phyloP scores from a whole-genome alignment of 2,329 filamentous ascomycete genomes.

The Colletotrichum tropicale region DNA sequence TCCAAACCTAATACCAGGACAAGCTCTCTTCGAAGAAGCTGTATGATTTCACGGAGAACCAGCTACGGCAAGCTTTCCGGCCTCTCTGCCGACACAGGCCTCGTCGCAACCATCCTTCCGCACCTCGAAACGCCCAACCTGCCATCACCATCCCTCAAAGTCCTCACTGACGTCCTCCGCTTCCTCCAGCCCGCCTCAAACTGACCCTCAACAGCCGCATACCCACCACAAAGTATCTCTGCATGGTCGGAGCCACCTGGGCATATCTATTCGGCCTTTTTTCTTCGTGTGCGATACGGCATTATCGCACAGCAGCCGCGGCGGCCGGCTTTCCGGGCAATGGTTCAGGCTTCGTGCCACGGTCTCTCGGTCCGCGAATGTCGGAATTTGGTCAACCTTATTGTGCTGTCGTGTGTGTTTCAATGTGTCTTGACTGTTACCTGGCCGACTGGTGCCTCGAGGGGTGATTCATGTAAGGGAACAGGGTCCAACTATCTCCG shows the following conservation, averaged over 20 bases:
- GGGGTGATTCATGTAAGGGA: neutral
- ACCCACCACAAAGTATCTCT: neutral
- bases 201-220: neutral
- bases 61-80: neutral
- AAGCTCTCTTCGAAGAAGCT: neutral
- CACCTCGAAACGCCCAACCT: neutral
- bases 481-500: neutral
- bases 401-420: neutral
- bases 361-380: neutral
- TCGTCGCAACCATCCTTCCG: neutral
- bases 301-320: neutral
- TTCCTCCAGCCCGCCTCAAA: neutral
- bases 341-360: neutral
- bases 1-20: neutral
- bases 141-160: neutral
- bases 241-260: neutral
- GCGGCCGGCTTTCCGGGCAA: neutral
- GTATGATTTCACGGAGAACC: neutral
- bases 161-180: neutral
- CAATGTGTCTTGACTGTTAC: neutral
- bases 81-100: constrained; percentile 1
- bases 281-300: neutral
- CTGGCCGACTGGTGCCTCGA: neutral
- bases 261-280: neutral
- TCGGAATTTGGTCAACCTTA: neutral